These are phyloP conservation scores for Zygoascus sp. DNA, from an alignment of 1,139 yeast genomes.

Conservation along the genomic window DNA sequence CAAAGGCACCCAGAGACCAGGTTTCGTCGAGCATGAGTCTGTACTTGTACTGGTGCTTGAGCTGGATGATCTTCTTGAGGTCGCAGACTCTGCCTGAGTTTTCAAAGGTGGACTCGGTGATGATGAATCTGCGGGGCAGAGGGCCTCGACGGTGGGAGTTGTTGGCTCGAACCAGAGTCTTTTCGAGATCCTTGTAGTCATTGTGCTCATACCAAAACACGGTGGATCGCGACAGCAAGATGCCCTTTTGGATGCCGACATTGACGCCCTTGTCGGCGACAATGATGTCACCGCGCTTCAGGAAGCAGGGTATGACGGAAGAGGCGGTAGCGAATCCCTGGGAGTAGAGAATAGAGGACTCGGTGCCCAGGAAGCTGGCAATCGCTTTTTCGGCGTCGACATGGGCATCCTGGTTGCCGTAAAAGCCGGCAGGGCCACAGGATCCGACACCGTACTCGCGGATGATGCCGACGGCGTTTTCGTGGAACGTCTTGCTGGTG, in stretches of 20 bases:
- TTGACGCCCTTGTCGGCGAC: constrained; percentile 81
- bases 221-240: constrained; percentile 79
- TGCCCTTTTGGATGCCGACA: constrained; percentile 81
- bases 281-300: constrained; percentile 91
- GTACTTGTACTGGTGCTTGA: constrained; percentile 77
- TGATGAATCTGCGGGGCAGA: constrained; percentile 77
- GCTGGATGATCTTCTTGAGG: constrained; percentile 61
- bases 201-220: constrained; percentile 78
- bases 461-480: constrained; percentile 58
- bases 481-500: constrained; percentile 45
- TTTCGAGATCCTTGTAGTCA: constrained; percentile 76
- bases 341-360: constrained; percentile 79
- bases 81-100: constrained; percentile 78
- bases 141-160: constrained; percentile 48
- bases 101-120: constrained; percentile 86
- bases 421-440: constrained; percentile 97
- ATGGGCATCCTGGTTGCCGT: constrained; percentile 94
- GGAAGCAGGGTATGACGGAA: constrained; percentile 95
- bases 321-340: constrained; percentile 89
- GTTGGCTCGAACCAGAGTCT: constrained; percentile 56
- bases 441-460: constrained; percentile 89
- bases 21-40: constrained; percentile 85
- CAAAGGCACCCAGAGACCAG: constrained; percentile 79
- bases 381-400: constrained; percentile 72
- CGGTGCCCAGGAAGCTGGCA: constrained; percentile 70